A percentile compares a stretch with the other conserved stretches of the same genome.
Evolutionary conservation across 2,329 filamentous ascomycete species (phyloP).

Genomic region (Ophiostoma novo-ulmi): DNA sequence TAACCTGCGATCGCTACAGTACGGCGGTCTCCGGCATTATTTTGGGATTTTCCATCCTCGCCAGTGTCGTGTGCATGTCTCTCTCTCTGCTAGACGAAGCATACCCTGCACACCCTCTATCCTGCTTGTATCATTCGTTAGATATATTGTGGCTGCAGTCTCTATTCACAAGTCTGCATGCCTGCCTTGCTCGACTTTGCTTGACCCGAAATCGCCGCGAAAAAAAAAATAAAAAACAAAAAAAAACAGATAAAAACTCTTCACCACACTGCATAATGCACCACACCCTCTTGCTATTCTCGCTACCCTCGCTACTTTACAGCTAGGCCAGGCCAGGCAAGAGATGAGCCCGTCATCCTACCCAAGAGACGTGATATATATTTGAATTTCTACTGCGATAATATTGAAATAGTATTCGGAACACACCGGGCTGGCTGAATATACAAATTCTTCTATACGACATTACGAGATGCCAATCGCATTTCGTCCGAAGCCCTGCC

Average conservation of each 20-base stretch:
- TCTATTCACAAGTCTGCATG: neutral
- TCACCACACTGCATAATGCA: constrained; percentile 1
- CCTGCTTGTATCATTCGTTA: no score
- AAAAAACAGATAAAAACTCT: neutral
- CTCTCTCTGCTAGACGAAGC: neutral
- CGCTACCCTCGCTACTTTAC: neutral
- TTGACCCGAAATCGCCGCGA: neutral
- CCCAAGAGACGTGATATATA: neutral
- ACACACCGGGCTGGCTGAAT: neutral
- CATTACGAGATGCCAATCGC: neutral
- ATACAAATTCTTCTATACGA: neutral
- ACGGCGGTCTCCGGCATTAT: neutral
- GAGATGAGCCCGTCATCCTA: neutral
- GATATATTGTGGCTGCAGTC: neutral
- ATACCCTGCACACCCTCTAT: constrained; percentile 8
- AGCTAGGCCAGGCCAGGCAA: constrained; percentile 3
- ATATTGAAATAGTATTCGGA: neutral
- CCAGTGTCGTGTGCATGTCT: no score
- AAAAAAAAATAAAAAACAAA: neutral
- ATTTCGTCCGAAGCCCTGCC: neutral
- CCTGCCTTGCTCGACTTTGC: neutral
- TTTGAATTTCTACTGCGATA: neutral
- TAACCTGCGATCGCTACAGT: neutral
- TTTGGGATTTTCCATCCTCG: neutral
- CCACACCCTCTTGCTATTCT: neutral